phyloP scores from a whole-genome alignment of 371 early-diverging fungal species.

The Mucor ambiguus region DNA sequence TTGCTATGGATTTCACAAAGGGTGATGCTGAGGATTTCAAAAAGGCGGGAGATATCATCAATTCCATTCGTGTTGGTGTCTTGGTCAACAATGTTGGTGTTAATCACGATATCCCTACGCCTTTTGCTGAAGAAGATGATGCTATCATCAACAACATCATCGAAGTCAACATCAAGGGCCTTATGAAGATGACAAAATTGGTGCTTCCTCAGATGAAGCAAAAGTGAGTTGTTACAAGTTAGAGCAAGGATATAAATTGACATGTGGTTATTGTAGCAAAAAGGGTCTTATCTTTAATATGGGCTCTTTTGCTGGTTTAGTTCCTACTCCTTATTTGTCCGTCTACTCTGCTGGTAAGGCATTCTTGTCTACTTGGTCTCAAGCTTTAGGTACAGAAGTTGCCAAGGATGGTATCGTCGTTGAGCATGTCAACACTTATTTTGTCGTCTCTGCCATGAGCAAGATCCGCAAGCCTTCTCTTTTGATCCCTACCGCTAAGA shows the following conservation, averaged over 20 bases:
- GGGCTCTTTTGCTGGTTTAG: conserved; percentile 91
- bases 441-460: conserved; percentile 92
- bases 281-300: conserved; percentile 91
- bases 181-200: conserved; percentile 83
- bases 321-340: conserved; percentile 88
- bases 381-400: conserved; percentile 88
- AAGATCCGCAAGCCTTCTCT: conserved; percentile 82
- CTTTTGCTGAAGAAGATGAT: conserved; percentile 79
- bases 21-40: conserved; percentile 69
- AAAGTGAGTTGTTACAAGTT: conserved; percentile 36
- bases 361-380: conserved; percentile 90
- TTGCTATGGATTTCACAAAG: conserved; percentile 85
- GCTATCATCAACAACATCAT: conserved; percentile 74
- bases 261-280: conserved; percentile 44
- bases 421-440: conserved; percentile 91
- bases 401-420: conserved; percentile 76
- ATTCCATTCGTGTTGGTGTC: conserved; percentile 66
- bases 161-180: conserved; percentile 87
- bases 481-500: conserved; percentile 81
- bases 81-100: conserved; percentile 95
- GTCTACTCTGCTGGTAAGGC: conserved; percentile 96
- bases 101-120: conserved; percentile 86
- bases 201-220: conserved; percentile 79
- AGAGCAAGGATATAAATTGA: conserved; percentile 12
- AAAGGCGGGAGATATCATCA: conserved; percentile 60